Base-by-base conservation (phyloP, 1,284 basidiomycete genomes). In the Sanghuangporus weigelae region DNA sequence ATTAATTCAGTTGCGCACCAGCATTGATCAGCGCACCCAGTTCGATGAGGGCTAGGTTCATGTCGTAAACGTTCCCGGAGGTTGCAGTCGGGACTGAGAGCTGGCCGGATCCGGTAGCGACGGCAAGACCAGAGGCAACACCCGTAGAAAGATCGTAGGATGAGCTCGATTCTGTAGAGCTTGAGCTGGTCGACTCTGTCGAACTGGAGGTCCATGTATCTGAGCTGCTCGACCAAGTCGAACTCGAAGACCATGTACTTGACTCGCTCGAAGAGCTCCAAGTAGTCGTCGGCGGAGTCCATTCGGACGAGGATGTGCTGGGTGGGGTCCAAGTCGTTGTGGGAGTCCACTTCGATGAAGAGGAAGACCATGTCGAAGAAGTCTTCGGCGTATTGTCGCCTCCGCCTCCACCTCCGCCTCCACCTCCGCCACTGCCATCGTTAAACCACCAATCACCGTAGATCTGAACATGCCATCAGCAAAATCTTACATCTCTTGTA, bases 361-460 rank as follows among this genome's bases (percentile, higher is more conserved):
- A 58, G 7, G 35, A 38, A 12, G 59, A n/a, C 53, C 26, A 36
- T 19, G 53, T 16, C 11, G 53, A 42, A 26, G 60, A 49, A 35
- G 71, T 64, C 10, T 72, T 63, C n/a, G 64, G 49, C 23, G 61
- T 26, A n/a, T 12, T 49, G 16, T 59, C 44, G 10, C 62, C 46
- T 51, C 50, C 66, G 16, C 63, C 65, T n/a, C 62, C 61, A 50
- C 71, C 70, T 14, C 72, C 72, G 23, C 66, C 69, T 51, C 50
- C 66, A 16, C 63, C 65, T n/a, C 62, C 61, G 53, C 71, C 70
- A 16, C 72, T 72, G 23, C 66, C 69, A 57, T 70, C 67, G 42
- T 68, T 70, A 73, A 77, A 84, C 67, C 67, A 74, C 89, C 89
- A 92, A n/a, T 71, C 68, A 62, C 85, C 85, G 59, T 76, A 76